Base-by-base conservation (phyloP, 1,284 basidiomycete species). In the Boletus holoroseus region DNA sequence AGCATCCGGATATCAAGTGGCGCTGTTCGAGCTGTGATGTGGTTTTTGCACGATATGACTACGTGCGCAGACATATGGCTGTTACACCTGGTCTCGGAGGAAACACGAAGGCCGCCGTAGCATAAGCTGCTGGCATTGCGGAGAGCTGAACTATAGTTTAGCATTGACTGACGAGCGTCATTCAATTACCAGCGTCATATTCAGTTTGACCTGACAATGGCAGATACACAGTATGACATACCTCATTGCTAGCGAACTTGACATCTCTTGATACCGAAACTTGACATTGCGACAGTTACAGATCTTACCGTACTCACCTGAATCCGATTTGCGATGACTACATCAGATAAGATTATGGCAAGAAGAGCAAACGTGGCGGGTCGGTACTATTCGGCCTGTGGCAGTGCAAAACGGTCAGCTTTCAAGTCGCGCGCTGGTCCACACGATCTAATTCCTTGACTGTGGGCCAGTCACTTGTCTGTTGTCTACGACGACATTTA, bases 351-450 rank as follows among this genome's bases (percentile, higher is more conserved):
- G 30, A 54, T 50, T n/a, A 6, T 22, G 18, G 9, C 16, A 11
- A 15, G 12, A 5, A 13, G 12, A 28, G 58, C n/a, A 46, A 40
- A 62, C 60, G 58, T 62, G 57, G 57, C 60, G 26, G 1, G 15
- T 35, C 11, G 9, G 28, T 12, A 22, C 22, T 4, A 50, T 55
- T 42, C n/a, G 12, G 32, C 20, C 11, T 36, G 58, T 61, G 58
- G 58, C 58, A 18, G 59, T 59, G 61, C 37, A 20, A 24, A 26
- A 31, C 12, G 26, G 15, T 9, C 30, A 16, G 24, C 30, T 9
- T 50, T 16, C n/a, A 34, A 31, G 27, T 30, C 22, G n/a, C 12
- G 13, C 30, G 1, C 16, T 3, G 22, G 39, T 50, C 28, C 20
- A 47, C 44, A 40, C 52, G 13, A 50, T 18, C 20, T 5, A 12